Evolutionary conservation across 2,329 filamentous ascomycete genomes (phyloP).

Genomic region (Aureobasidium namibiae): DNA sequence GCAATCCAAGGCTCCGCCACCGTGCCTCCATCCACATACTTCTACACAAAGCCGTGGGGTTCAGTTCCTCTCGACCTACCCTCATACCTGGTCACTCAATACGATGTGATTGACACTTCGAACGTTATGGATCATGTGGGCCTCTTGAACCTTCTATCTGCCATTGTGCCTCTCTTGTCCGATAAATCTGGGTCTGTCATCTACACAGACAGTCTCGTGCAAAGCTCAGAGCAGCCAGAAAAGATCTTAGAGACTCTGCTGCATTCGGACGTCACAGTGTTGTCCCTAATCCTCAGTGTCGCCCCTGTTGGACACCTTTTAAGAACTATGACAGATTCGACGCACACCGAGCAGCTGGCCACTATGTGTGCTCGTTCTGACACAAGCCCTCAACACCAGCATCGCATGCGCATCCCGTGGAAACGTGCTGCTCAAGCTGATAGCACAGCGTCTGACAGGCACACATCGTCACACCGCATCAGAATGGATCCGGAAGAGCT

Average conservation of each 20-base stretch:
- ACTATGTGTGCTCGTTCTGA: neutral
- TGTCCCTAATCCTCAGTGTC: constrained; percentile 45
- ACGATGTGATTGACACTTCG: constrained; percentile 50
- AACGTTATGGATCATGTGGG: constrained; percentile 39
- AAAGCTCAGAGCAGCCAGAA: constrained; percentile 19
- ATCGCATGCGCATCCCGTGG: constrained; percentile 16
- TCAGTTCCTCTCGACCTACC: neutral
- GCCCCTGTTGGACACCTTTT: constrained; percentile 38
- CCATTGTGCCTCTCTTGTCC: constrained; percentile 42
- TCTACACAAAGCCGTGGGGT: constrained; percentile 6
- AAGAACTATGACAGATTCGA: neutral
- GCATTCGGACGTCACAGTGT: constrained; percentile 37
- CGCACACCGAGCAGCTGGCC: neutral
- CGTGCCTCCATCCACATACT: neutral
- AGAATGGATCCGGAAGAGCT: constrained; percentile 33
- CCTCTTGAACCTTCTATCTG: constrained; percentile 37
- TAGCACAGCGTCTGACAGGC: neutral
- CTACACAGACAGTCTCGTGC: constrained; percentile 40
- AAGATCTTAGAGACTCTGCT: constrained; percentile 34
- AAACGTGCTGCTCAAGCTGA: constrained; percentile 10
- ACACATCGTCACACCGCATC: constrained; percentile 15
- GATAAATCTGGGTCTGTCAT: constrained; percentile 38
- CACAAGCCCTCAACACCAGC: constrained; percentile 15
- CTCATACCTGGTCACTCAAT: constrained; percentile 21
- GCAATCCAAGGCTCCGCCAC: neutral